phyloP scores from a whole-genome alignment of 495 filamentous ascomycete species.

The Rostrohypoxylon terebratum region DNA sequence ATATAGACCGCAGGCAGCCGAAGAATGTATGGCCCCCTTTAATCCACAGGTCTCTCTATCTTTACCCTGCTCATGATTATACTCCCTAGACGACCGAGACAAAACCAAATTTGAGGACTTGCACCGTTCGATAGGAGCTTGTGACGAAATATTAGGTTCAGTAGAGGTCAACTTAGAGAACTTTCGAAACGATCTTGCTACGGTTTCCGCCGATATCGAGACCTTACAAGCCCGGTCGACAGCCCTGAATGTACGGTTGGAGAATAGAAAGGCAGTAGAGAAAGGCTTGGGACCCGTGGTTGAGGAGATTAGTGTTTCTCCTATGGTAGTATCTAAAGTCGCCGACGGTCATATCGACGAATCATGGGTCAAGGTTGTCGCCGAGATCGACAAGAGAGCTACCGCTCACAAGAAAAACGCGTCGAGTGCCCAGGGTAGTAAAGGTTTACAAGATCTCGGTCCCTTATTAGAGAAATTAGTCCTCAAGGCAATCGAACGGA shows the following conservation, averaged over 20 bases:
- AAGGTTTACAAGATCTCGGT: conserved; percentile 83
- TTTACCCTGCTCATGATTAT: conserved; percentile 40
- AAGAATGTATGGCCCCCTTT: conserved; percentile 72
- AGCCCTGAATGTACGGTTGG: conserved; percentile 84
- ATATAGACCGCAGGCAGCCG: conserved; percentile 73
- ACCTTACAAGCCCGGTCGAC: conserved; percentile 87
- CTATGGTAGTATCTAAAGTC: conserved; percentile 81
- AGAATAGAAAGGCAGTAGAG: conserved; percentile 90
- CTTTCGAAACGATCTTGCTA: conserved; percentile 91
- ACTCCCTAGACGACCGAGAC: conserved; percentile 77
- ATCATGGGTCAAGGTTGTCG: conserved; percentile 84
- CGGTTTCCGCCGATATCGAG: conserved; percentile 95
- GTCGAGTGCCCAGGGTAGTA: conserved; percentile 70
- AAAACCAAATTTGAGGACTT: conserved; percentile 91
- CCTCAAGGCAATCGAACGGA: conserved; percentile 92
- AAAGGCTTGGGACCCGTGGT: conserved; percentile 88
- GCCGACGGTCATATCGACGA: conserved; percentile 91
- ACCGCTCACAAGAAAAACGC: conserved; percentile 74
- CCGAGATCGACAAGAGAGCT: conserved; percentile 84
- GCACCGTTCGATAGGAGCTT: conserved; percentile 87
- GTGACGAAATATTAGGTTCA: conserved; percentile 92
- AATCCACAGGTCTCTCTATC: conserved; percentile 25
- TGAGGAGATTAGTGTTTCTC: conserved; percentile 90
- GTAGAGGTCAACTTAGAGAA: conserved; percentile 91
- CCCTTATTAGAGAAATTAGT: conserved; percentile 86